Percentiles rank a stretch among this genome's conserved stretches.
Conservation (phyloP, 345 rosid genomes). For the Pistacia atlantica region DNA sequence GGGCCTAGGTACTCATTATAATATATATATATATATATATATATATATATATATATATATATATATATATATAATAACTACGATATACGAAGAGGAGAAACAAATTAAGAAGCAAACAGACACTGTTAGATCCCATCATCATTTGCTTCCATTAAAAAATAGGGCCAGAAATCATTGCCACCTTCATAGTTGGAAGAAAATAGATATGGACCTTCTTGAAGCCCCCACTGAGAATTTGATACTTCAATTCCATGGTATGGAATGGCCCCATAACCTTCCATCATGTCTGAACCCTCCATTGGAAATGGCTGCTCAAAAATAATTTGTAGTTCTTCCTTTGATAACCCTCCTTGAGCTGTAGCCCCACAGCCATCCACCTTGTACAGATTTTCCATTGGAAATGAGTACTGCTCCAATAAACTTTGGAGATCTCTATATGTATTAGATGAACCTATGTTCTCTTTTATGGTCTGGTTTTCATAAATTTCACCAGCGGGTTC, state of each 20-base stretch:
- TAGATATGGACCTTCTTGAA: not conserved
- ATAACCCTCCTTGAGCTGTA: not conserved
- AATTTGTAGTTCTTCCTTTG: not conserved
- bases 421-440: conserved; percentile 7
- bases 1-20: too few relatives aligned
- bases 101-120: not conserved
- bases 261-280: not conserved
- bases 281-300: not conserved
- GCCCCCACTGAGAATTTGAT: not conserved
- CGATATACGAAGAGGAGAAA: too few relatives aligned
- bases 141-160: not conserved
- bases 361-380: not conserved
- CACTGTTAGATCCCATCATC: not conserved
- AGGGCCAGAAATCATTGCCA: not conserved
- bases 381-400: conserved; percentile 3
- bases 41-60: too few relatives aligned
- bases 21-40: too few relatives aligned
- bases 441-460: conserved; percentile 2
- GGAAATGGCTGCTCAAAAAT: not conserved
- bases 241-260: not conserved
- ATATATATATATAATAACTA: not conserved
- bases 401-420: not conserved
- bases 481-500: not conserved
- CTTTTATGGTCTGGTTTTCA: conserved; percentile 3
- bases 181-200: not conserved